Evolutionary conservation across 768 basidiomycete genomes (phyloP).

Genomic region (Pisolithus tinctorius): DNA sequence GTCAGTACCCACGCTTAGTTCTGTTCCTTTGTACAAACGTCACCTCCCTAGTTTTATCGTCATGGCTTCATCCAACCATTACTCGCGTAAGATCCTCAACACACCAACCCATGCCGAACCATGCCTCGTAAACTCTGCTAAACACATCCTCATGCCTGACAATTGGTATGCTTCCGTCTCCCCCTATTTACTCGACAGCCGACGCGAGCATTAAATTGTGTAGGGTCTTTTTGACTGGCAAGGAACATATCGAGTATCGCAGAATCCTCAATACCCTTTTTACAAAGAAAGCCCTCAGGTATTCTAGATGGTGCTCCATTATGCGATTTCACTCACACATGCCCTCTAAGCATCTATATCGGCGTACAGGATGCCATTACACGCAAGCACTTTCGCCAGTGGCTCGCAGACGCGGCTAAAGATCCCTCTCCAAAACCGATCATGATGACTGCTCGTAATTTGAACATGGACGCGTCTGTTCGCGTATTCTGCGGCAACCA

Average conservation of each 20-base stretch:
- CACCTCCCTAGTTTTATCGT: conserved; percentile 84
- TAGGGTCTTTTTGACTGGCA: conserved; percentile 98
- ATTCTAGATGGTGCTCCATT: background rate
- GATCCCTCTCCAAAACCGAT: conserved; percentile 48
- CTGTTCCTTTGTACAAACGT: conserved; percentile 4
- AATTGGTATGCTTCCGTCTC: conserved; percentile 62
- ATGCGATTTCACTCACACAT: background rate
- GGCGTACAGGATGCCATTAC: conserved; percentile 77
- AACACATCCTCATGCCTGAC: conserved; percentile 73
- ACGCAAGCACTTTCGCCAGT: conserved; percentile 65
- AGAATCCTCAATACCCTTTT: conserved; percentile 86
- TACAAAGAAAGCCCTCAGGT: conserved; percentile 91
- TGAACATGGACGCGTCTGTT: conserved; percentile 97
- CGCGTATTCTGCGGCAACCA: conserved; percentile 92
- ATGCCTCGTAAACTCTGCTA: conserved; percentile 88
- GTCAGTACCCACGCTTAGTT: conserved; percentile 37
- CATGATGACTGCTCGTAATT: conserved; percentile 87
- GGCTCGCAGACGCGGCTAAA: conserved; percentile 56
- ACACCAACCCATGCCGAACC: conserved; percentile 90
- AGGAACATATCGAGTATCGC: conserved; percentile 89
- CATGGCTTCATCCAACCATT: conserved; percentile 92
- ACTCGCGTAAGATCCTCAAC: conserved; percentile 92
- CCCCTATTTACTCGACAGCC: background rate
- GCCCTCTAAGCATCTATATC: conserved; percentile 62
- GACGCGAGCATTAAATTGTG: background rate